Conservation (phyloP, 805 yeast genomes). For the Wickerhamiella occidentalis region DNA sequence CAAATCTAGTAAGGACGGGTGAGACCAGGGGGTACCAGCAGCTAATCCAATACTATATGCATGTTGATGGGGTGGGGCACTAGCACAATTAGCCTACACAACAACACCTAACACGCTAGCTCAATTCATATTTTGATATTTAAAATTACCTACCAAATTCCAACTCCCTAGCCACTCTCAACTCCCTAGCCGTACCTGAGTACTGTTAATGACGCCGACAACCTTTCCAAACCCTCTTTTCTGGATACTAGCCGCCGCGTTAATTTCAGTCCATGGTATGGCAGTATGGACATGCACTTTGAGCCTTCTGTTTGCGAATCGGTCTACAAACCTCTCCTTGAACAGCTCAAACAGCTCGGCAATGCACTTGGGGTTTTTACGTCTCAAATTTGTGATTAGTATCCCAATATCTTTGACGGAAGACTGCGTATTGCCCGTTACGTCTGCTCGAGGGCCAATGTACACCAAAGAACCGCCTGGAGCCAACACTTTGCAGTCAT, state of each 20-base stretch:
- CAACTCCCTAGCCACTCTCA: too few relatives aligned
- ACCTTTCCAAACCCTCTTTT: not conserved
- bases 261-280: slow-evolving; percentile 20
- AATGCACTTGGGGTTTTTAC: slow-evolving; percentile 22
- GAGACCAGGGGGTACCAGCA: slow-evolving; percentile 24
- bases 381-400: slow-evolving; percentile 26
- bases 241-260: slow-evolving; percentile 19
- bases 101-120: too few relatives aligned
- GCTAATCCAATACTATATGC: slow-evolving; percentile 24
- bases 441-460: not conserved
- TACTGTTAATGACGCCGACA: not conserved
- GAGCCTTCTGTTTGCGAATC: slow-evolving; percentile 21
- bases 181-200: not conserved
- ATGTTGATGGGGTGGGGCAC: slow-evolving; percentile 15
- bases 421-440: not conserved
- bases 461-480: not conserved
- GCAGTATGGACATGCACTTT: slow-evolving; percentile 19
- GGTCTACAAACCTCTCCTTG: slow-evolving; percentile 22
- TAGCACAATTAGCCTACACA: too few relatives aligned
- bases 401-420: slow-evolving; percentile 14
- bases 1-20: slow-evolving; percentile 26
- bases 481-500: not conserved
- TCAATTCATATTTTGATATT: too few relatives aligned
- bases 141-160: too few relatives aligned
- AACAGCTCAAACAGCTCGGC: slow-evolving; percentile 20